A percentile compares a stretch with the other conserved stretches of the same genome.
Conservation (phyloP, 441 rosid genomes). For the Mallotus repandus region DNA sequence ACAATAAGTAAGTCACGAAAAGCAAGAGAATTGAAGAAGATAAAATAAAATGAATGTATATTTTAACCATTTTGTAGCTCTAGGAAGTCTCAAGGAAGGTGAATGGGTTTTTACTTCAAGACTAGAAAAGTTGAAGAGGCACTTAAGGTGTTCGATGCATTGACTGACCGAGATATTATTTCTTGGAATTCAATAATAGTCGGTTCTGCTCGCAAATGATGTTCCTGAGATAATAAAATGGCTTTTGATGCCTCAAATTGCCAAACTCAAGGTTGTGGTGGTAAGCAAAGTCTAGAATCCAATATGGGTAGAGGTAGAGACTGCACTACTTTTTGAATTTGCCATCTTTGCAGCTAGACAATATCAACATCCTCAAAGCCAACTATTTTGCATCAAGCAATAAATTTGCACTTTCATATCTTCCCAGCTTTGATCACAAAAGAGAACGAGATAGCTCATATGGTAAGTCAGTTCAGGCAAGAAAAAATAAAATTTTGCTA, state of each 20-base stretch:
- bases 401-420: conserved; percentile 25
- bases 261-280: conserved; percentile 13
- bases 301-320: conserved; percentile 37
- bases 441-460: background rate
- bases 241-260: conserved; percentile 26
- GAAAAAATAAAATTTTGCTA: background rate
- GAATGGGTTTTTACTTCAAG: too few species aligned
- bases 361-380: background rate
- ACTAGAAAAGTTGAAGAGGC: too few species aligned
- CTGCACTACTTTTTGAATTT: conserved; percentile 35
- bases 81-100: too few species aligned
- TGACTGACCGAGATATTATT: too few species aligned
- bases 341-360: conserved; percentile 13
- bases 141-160: too few species aligned
- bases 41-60: too few species aligned
- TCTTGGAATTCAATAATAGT: too few species aligned
- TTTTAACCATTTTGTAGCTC: too few species aligned
- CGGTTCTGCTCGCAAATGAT: too few species aligned
- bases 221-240: conserved; percentile 3
- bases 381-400: conserved; percentile 14
- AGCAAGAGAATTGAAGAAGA: too few species aligned
- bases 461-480: conserved; percentile 23
- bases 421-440: background rate
- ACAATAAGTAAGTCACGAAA: too few species aligned
- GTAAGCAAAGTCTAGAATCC: conserved; percentile 24